Base-by-base conservation (phyloP, 139 green algal genomes). In the Nannochloris sp. region DNA sequence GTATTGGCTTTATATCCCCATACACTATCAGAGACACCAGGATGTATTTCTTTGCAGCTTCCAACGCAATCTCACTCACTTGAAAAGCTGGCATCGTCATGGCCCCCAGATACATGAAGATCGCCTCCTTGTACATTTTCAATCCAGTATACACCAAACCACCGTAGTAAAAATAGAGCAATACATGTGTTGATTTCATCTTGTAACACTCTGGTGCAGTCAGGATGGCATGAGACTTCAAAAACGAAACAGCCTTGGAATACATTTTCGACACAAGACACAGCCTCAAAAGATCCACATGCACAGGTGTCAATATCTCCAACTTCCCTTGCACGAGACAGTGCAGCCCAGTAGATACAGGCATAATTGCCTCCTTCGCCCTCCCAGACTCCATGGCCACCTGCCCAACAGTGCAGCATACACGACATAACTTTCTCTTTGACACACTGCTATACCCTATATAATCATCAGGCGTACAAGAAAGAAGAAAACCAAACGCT, bases 111-210 rank as follows among this genome's bases (percentile, higher is more conserved):
- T 91, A 69, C 63, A 95, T 75, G 57, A 90, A 74, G 46, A 94
- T 62, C 0, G 90, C 91, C 3, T 79, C 67, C 0, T 53, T 11
- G 48, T 88, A 87, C 53, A 74, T 65, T 70, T 91, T 63, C 51
- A 63, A 59, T 56, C 86, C 86, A 63, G 85, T 83, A 43, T 80
- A 77, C 11, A 96, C 28, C 75, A 92, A 84, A 26, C 78, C 86
- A 0, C 91, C 89, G 60, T 97, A 97, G 72, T 95, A 96, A 79
- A 82, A 91, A 75, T 95, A 97, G 8, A 97, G 79, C 56, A 94
- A 82, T 2, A 97, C 77, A 71, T 96, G 86, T 4, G 69, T 84
- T 12, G 82, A 71, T 2, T 69, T 85, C 16, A 78, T 56, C 20
- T 44, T 70, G 1, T 89, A 93, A 17, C 53, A 72, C 16, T 61